phyloP scores from a whole-genome alignment of 2,329 filamentous ascomycete species.

The Dothistroma septosporum region DNA sequence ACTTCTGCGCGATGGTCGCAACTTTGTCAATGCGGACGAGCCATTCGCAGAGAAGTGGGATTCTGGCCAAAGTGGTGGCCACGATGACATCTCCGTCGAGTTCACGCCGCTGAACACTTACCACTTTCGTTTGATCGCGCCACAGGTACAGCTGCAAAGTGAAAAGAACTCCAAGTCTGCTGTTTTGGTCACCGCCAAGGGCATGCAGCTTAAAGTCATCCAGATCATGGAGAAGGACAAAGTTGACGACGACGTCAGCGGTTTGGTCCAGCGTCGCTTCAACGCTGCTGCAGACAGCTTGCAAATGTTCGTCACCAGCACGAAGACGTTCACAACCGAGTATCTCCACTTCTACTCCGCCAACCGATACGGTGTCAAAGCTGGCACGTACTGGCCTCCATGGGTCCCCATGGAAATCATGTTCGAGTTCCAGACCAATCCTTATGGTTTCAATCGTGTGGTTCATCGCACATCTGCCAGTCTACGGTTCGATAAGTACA shows the following conservation, averaged over 20 bases:
- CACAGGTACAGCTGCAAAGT: conserved; percentile 96
- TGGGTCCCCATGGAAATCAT: conserved; percentile 99
- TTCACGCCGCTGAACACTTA: conserved; percentile 92
- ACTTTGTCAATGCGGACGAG: conserved; percentile 72
- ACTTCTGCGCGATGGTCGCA: conserved; percentile 76
- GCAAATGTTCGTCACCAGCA: conserved; percentile 95
- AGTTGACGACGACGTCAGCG: conserved; percentile 87
- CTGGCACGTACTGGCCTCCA: conserved; percentile 86
- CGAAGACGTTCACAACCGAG: conserved; percentile 80
- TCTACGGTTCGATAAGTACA: conserved; percentile 96
- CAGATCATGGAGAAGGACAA: conserved; percentile 97
- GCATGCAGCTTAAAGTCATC: conserved; percentile 96
- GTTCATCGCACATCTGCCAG: conserved; percentile 95
- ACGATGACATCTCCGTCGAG: conserved; percentile 75
- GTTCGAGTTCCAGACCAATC: conserved; percentile 90
- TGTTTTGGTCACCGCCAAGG: conserved; percentile 93
- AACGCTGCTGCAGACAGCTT: conserved; percentile 94
- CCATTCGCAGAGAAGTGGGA: conserved; percentile 44
- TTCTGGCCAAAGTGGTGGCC: conserved; percentile 14
- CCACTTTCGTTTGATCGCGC: conserved; percentile 88
- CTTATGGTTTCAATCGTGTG: conserved; percentile 95
- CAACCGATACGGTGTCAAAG: conserved; percentile 81
- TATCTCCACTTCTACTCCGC: conserved; percentile 91
- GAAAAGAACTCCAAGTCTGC: conserved; percentile 97
- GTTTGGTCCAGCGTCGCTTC: conserved; percentile 90